phyloP scores from a whole-genome alignment of 306 rosid species.

The Dalbergia oliveri region DNA sequence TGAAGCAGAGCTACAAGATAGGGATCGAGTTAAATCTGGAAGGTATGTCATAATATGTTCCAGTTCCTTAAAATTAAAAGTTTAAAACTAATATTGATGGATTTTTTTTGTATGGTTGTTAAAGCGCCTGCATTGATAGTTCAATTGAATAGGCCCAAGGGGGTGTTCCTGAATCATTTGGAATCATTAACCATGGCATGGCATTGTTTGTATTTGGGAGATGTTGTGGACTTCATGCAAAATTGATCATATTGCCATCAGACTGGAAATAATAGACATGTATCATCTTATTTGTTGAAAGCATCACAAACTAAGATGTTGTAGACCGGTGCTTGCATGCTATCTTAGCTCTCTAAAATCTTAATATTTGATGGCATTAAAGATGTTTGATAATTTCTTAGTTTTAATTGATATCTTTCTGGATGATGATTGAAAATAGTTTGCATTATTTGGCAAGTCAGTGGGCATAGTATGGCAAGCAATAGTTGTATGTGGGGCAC shows the following conservation, averaged over 20 bases:
- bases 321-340: no score
- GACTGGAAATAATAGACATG: constrained; percentile 1
- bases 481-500: constrained; percentile 63
- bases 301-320: not conserved
- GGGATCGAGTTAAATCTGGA: constrained; percentile 92
- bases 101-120: not conserved
- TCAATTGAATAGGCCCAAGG: constrained; percentile 18
- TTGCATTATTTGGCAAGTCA: constrained; percentile 48
- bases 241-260: constrained; percentile 16
- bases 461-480: constrained; percentile 48
- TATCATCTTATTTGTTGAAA: constrained; percentile 29
- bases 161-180: constrained; percentile 16
- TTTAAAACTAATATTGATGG: not conserved
- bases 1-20: constrained; percentile 94
- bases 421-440: constrained; percentile 53
- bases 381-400: constrained; percentile 44
- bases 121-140: not conserved
- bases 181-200: not conserved
- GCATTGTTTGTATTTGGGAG: not conserved
- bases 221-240: not conserved
- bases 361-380: no score
- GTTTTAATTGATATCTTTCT: constrained; percentile 34
- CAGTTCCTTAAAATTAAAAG: constrained; percentile 1
- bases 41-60: constrained; percentile 60
- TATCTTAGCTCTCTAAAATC: no score